phyloP scores from a whole-genome alignment of 192 early-diverging fungal genomes.

The Mortierella hygrophila region DNA sequence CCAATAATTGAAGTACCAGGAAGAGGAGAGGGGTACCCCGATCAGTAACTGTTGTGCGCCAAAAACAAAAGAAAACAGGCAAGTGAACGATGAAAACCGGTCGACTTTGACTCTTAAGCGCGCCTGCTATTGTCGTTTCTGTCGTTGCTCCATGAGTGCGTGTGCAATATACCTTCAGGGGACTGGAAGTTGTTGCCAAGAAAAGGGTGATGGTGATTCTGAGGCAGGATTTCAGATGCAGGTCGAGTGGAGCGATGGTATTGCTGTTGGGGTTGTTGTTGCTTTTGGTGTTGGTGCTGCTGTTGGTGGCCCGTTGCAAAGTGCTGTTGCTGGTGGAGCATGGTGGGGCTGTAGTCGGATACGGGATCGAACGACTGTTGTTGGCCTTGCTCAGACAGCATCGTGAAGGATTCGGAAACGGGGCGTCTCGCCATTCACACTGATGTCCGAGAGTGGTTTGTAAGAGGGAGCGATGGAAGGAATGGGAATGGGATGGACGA shows the following conservation, averaged over 20 bases:
- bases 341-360: constrained; percentile 47
- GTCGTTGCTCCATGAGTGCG: not conserved
- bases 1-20: not conserved
- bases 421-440: constrained; percentile 54
- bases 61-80: not conserved
- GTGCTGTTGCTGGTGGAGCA: constrained; percentile 52
- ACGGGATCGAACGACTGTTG: constrained; percentile 54
- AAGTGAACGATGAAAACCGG: not conserved
- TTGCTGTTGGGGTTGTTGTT: constrained; percentile 26
- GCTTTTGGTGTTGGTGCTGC: constrained; percentile 24
- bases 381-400: constrained; percentile 52
- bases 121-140: too few relatives aligned
- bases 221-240: constrained; percentile 48
- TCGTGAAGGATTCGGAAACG: constrained; percentile 54
- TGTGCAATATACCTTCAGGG: constrained; percentile 41
- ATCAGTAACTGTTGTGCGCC: not conserved
- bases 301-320: constrained; percentile 33
- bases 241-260: constrained; percentile 40
- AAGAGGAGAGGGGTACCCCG: constrained; percentile 3
- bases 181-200: constrained; percentile 43
- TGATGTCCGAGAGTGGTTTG: not conserved
- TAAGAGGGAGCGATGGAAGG: not conserved
- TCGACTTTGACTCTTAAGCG: not conserved
- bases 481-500: not conserved
- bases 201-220: constrained; percentile 46